Evolutionary conservation across 2,329 filamentous ascomycete genomes (phyloP), one percentile per base, ranked within the genome.

Genomic region (Clonostachys byssicola): DNA sequence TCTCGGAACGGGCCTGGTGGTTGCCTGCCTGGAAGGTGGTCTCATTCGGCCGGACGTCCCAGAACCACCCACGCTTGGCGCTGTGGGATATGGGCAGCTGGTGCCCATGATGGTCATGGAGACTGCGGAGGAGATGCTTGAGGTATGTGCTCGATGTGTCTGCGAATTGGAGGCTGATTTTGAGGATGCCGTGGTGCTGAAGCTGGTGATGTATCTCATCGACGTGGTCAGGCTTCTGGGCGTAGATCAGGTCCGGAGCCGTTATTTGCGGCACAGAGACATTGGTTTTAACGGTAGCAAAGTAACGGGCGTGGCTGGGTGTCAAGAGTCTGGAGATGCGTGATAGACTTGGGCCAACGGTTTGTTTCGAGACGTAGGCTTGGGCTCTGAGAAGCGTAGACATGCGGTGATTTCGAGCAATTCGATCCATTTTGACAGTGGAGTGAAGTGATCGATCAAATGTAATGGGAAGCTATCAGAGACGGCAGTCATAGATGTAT

Each of bases 11-110:
- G 1, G 68, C 70, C 16, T 62, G 65, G 23, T 65, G 58, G 16
- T 54, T 51, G 14, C 47, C 53, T 36, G 59, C 56, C 40, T 68
- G 62, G 43, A 60, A 63, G 20, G 30, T 56, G 12, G 41, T 47
- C 10, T 47, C 42, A 39, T 51, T 59, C 4, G 66, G 70, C 2
- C 63, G 62, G 4, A 72, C 59, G 41, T 72, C 69, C 69, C 70
- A 73, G 50, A 72, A 72, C 69, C 68, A 72, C 5, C 69, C 69
- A 5, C 61, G 60, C 0, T 55, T 60, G 1, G 68, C 66, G 48
- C 67, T 72, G 49, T 73, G 69, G 0, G 61, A 50, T 16, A 71
- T 69, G 4, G 70, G 70, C 1, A 72, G 58, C 3, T 53, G 54
- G 43, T 72, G 70, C 0, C 57, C 56, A 20, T 66, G 59, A 10